phyloP scores from a whole-genome alignment of 306 rosid species.

The Crotalaria pallida region DNA sequence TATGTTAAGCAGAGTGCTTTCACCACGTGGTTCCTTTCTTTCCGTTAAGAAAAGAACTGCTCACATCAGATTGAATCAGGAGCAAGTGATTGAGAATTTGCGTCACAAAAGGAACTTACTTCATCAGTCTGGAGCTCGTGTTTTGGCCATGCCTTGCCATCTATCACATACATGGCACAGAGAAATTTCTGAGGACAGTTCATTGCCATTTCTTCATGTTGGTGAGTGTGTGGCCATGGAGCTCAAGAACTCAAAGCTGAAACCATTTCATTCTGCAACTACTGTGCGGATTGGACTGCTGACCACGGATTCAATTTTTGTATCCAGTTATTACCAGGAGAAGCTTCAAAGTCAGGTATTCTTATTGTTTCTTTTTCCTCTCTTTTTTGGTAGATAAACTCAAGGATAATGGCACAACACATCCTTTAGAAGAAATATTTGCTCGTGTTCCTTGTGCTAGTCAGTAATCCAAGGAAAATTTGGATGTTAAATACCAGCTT shows the following conservation, averaged over 20 bases:
- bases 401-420: neutral
- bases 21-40: constrained; percentile 20
- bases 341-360: constrained; percentile 55
- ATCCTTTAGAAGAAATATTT: neutral
- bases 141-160: constrained; percentile 72
- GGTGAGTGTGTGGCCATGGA: constrained; percentile 66
- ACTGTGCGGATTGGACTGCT: constrained; percentile 51
- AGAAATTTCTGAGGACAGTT: constrained; percentile 45
- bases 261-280: constrained; percentile 46
- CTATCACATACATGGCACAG: constrained; percentile 53
- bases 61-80: constrained; percentile 25
- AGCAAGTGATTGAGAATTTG: constrained; percentile 42
- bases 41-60: constrained; percentile 21
- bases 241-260: constrained; percentile 52
- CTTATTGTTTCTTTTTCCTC: neutral
- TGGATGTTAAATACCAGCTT: neutral
- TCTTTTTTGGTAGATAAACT: neutral
- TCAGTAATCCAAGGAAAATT: neutral
- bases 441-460: neutral
- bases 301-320: constrained; percentile 32
- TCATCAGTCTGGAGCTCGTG: constrained; percentile 51
- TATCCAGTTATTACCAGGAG: constrained; percentile 42
- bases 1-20: constrained; percentile 39
- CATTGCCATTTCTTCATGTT: constrained; percentile 56
- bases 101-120: constrained; percentile 37